phyloP scores from a whole-genome alignment of 148 eudicot species.

The Pharnaceum exiguum region DNA sequence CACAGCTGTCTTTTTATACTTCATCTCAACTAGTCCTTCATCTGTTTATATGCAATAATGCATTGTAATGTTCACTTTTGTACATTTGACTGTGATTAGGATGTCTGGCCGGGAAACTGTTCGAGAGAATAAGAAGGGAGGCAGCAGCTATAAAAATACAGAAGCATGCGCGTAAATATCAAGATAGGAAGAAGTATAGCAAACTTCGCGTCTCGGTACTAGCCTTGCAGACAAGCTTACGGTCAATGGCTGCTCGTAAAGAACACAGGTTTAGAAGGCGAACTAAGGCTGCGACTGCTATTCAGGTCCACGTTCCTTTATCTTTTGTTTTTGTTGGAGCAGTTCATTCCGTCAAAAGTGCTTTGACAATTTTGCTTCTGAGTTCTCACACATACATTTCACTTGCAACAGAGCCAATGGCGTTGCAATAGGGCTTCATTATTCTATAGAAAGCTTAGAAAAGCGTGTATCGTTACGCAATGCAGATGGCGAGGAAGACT shows the following conservation, averaged over 20 bases:
- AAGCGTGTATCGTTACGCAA: conserved; percentile 70
- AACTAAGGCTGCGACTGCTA: conserved; percentile 62
- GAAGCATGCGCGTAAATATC: conserved; percentile 48
- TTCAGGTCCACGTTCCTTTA: conserved; percentile 53
- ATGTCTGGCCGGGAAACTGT: conserved; percentile 56
- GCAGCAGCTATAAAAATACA: conserved; percentile 77
- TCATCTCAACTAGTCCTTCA: neutral
- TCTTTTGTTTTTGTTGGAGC: conserved; percentile 4
- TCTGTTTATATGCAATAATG: neutral
- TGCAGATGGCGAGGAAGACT: conserved; percentile 88
- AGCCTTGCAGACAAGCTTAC: conserved; percentile 62
- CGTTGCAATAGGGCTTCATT: conserved; percentile 68
- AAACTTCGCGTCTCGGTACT: conserved; percentile 55
- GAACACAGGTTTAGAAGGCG: conserved; percentile 52
- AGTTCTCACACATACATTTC: conserved; percentile 16
- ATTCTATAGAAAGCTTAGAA: conserved; percentile 58
- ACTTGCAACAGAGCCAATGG: conserved; percentile 54
- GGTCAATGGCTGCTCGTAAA: conserved; percentile 73
- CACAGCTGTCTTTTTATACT: too few species aligned
- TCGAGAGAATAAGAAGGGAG: conserved; percentile 49
- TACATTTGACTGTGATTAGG: conserved; percentile 35
- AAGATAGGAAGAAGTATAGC: conserved; percentile 48
- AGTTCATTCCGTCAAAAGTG: neutral
- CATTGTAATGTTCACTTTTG: neutral
- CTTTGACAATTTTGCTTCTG: conserved; percentile 9